A percentile compares a stretch with the other conserved stretches of the same genome.
Conservation (phyloP, 495 filamentous ascomycete species). For the Daldinia decipiens region DNA sequence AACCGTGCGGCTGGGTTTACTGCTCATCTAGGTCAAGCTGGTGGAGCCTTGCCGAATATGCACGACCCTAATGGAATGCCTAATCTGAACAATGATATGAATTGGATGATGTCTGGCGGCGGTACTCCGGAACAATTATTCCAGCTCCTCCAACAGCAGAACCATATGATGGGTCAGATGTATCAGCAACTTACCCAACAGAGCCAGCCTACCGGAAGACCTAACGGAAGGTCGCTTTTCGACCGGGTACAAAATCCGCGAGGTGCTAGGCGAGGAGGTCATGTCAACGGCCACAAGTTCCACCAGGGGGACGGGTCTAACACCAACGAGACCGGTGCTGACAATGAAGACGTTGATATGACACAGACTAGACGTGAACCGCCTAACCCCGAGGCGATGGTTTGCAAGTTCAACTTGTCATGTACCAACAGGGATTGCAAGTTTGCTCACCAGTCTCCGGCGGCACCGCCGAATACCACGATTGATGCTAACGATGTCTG, state of each 20-base stretch:
- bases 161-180: slow-evolving; percentile 78
- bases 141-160: slow-evolving; percentile 89
- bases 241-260: slow-evolving; percentile 72
- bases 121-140: slow-evolving; percentile 74
- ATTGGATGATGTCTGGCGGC: slow-evolving; percentile 59
- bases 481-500: slow-evolving; percentile 85
- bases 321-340: slow-evolving; percentile 38
- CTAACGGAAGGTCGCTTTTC: slow-evolving; percentile 73
- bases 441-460: slow-evolving; percentile 94
- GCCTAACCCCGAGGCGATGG: slow-evolving; percentile 66
- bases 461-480: slow-evolving; percentile 77
- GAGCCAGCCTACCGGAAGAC: slow-evolving; percentile 44
- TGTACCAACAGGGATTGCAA: slow-evolving; percentile 91
- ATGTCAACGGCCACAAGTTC: slow-evolving; percentile 47
- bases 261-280: slow-evolving; percentile 51
- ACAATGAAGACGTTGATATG: slow-evolving; percentile 64
- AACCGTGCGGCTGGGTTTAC: slow-evolving; percentile 56
- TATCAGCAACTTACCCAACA: slow-evolving; percentile 71
- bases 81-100: slow-evolving; percentile 54
- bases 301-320: slow-evolving; percentile 44
- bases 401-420: slow-evolving; percentile 86
- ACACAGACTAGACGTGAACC: slow-evolving; percentile 57
- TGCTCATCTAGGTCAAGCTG: slow-evolving; percentile 51
- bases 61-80: slow-evolving; percentile 52
- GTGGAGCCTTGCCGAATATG: slow-evolving; percentile 46